Evolutionary conservation across 768 basidiomycete species (phyloP), one percentile per base, ranked within the genome.

Genomic region (Kwoniella sp.): DNA sequence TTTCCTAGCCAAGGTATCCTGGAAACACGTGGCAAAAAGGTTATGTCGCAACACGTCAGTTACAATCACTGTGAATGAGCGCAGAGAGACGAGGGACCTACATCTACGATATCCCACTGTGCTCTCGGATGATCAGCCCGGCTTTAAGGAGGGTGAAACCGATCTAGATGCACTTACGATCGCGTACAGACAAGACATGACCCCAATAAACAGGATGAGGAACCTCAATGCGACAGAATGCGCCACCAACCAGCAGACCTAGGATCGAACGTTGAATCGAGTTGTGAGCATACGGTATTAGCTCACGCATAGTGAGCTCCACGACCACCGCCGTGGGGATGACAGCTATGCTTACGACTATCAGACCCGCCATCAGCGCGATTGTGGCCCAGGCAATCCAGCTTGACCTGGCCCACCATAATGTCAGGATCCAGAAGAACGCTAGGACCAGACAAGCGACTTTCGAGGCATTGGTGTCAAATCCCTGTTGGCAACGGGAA

Each of bases 51-150:
- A 12, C 38, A 4, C 3, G 20, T 30, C n/a, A 50, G 41, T n/a
- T n/a, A n/a, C n/a, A n/a, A n/a, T n/a, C n/a, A n/a, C 47, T 59
- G 58, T 8, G 17, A 15, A 2, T 45, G 47, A 56, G 3, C 38
- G 53, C 53, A 54, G 23, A 25, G 26, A 51, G 47, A n/a, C 15
- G 4, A 13, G 34, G 26, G 48, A 53, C 75, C 70, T 25, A 79
- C 80, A 66, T 81, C 81, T 56, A 81, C 66, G 58, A 81, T 81
- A 50, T 81, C 81, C 81, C 79, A 81, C 65, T 61, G 23, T 34
- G 13, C 23, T 9, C 20, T 45, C 41, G 28, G 20, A 41, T 30
- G 28, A 37, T 34, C 51, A 29, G 60, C 15, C 57, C 22, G n/a
- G 61, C 47, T 52, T 28, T 20, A 4, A 38, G 15, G 13, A 7